Evolutionary conservation across 73 alveolate species (phyloP), one percentile per base, ranked within the genome.

Genomic region (Paramecium primaurelia): DNA sequence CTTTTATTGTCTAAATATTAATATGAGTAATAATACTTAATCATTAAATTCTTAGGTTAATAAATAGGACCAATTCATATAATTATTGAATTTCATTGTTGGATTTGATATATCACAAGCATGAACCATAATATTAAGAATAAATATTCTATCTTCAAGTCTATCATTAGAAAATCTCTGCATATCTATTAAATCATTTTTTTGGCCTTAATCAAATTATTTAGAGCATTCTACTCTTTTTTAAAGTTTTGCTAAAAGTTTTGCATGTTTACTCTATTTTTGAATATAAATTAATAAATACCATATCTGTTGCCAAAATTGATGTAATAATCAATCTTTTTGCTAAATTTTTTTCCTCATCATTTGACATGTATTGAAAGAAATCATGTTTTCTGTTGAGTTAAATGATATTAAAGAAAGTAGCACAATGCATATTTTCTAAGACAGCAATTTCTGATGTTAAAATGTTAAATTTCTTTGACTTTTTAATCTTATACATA

Each of bases 91-190:
- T 20, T 44, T 32, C 86, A 71, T 71, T 7, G 88, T 58, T 47
- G 94, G 94, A 71, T 89, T 89, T 32, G 92, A 77, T 14, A 89
- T 89, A 89, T 89, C 94, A 47, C 94, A 89, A 45, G 94, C 90
- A 71, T 89, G 94, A 37, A 71, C 86, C 94, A 89, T 89, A 7
- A 71, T 12, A 89, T 89, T 89, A n/a, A 83, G 86, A 47, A 89
- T 71, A 47, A 89, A 71, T 16, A 58, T 37, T 71, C 94, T 89
- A 45, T 89, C 94, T 28, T 64, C 86, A 71, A 40, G 83, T 71
- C 58, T 37, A 12, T 89, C 94, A n/a, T 47, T 87, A 9, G 86
- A 45, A 60, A 89, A 89, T 26, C 92, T 42, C 34, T 20, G 40
- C 44, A 71, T 34, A 9, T 89, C 88, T 32, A 71, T 83, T 38